phyloP scores from a whole-genome alignment of 2,329 filamentous ascomycete genomes.

The Thielaviopsis musarum region DNA sequence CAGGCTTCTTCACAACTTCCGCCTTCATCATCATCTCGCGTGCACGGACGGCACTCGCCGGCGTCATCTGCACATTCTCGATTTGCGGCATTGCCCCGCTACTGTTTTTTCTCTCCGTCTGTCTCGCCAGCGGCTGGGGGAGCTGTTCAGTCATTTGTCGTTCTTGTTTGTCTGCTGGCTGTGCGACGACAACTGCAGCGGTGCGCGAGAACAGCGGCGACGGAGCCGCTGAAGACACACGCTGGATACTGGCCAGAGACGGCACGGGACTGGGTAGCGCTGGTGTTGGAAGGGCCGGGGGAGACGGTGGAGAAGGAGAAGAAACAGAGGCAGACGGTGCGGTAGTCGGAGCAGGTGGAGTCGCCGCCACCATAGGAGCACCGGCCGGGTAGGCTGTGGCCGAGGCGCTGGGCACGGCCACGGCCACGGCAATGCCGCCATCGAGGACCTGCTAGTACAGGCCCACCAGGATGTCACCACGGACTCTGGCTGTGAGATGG shows the following conservation, averaged over 20 bases:
- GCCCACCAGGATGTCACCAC: conserved; percentile 44
- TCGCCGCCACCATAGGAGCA: not conserved
- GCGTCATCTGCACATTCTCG: not conserved
- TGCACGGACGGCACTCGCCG: not conserved
- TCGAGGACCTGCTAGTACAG: conserved; percentile 27
- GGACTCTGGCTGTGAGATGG: conserved; percentile 40
- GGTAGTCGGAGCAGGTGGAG: not conserved
- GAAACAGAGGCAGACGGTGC: not conserved
- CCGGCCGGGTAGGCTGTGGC: not conserved
- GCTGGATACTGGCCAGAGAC: not conserved
- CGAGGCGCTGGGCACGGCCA: not conserved
- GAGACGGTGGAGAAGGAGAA: not conserved
- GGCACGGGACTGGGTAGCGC: not conserved
- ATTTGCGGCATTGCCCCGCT: not conserved
- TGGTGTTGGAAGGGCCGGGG: not conserved
- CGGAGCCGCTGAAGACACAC: not conserved
- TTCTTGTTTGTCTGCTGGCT: too few relatives aligned
- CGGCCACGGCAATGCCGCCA: not conserved
- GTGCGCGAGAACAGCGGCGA: not conserved
- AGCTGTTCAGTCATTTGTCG: too few relatives aligned
- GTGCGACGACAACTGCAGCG: too few relatives aligned
- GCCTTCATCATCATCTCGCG: not conserved
- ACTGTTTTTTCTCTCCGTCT: not conserved
- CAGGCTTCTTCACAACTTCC: not conserved
- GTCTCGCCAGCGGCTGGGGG: too few relatives aligned